A percentile compares a stretch with the other conserved stretches of the same genome.
Conservation (phyloP, 768 basidiomycete genomes). For the Agaricus sinodeliciosus region DNA sequence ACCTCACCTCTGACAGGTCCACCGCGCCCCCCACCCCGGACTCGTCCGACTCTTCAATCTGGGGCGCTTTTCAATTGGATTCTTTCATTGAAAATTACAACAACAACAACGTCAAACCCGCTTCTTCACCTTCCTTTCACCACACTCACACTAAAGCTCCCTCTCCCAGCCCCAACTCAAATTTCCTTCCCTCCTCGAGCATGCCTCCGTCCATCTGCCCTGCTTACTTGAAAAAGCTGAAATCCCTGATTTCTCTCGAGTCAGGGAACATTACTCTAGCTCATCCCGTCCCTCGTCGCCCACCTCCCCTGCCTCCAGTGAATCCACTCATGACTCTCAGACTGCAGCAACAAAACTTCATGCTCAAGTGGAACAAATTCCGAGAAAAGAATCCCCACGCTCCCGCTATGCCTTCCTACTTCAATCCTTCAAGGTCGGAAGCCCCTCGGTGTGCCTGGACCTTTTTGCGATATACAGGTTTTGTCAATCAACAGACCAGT, state of each 20-base stretch:
- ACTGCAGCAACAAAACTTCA: slow-evolving; percentile 6
- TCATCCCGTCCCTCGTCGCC: not conserved
- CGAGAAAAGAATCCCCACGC: slow-evolving; percentile 3
- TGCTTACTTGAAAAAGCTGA: not conserved
- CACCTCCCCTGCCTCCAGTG: not conserved
- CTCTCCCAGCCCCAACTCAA: not conserved
- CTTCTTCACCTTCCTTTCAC: not conserved
- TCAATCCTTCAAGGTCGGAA: not conserved
- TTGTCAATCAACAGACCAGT: not conserved
- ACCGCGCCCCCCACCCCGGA: not conserved
- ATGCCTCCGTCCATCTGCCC: not conserved
- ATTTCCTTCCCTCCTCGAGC: not conserved
- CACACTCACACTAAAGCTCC: not conserved
- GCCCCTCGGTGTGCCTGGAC: slow-evolving; percentile 3
- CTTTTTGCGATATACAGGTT: slow-evolving; percentile 3
- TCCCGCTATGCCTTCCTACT: slow-evolving; percentile 7
- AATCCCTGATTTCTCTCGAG: not conserved
- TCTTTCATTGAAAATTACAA: slow-evolving; percentile 6
- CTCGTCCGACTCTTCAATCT: slow-evolving; percentile 2
- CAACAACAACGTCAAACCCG: not conserved
- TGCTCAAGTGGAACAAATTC: slow-evolving; percentile 2
- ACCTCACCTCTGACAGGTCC: not conserved
- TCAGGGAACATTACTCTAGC: not conserved
- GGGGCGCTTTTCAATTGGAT: slow-evolving; percentile 8
- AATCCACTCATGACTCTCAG: slow-evolving; percentile 2